Evolutionary conservation across 306 rosid genomes (phyloP).

Genomic region (Styphnolobium japonicum): DNA sequence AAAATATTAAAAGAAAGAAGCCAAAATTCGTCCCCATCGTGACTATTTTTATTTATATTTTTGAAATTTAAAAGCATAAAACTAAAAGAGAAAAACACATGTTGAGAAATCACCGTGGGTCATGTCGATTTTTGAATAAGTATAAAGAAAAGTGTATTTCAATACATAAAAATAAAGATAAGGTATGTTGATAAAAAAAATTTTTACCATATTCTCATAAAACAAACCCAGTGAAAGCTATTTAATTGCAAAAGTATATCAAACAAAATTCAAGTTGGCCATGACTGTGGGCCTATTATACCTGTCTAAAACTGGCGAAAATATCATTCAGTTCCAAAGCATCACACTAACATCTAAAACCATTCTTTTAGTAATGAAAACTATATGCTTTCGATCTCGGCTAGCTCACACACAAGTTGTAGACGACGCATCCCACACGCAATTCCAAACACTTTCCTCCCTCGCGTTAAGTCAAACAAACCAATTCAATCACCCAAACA

Average conservation of each 20-base stretch:
- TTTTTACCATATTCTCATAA: too few relatives aligned
- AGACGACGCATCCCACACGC: slow-evolving; percentile 51
- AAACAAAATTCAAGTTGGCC: slow-evolving; percentile 34
- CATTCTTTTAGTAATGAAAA: slow-evolving; percentile 37
- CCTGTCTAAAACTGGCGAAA: background rate
- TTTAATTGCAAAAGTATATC: background rate
- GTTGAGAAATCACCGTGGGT: too few relatives aligned
- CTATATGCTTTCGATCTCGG: slow-evolving; percentile 13
- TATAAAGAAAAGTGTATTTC: too few relatives aligned
- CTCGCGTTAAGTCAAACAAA: slow-evolving; percentile 43
- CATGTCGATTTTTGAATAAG: too few relatives aligned
- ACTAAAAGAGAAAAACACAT: too few relatives aligned
- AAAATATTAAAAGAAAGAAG: too few relatives aligned
- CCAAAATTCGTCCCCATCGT: too few relatives aligned
- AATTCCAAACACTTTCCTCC: slow-evolving; percentile 25
- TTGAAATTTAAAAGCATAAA: too few relatives aligned
- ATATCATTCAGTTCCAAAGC: slow-evolving; percentile 15
- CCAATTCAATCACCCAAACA: slow-evolving; percentile 4
- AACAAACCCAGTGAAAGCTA: too few relatives aligned
- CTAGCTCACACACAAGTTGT: slow-evolving; percentile 21
- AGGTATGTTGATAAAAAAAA: too few relatives aligned
- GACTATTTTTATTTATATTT: too few relatives aligned
- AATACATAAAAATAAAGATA: too few relatives aligned
- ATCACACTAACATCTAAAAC: slow-evolving; percentile 30
- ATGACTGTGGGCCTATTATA: slow-evolving; percentile 17